A percentile compares a stretch with the other conserved stretches of the same genome.
phyloP scores from a whole-genome alignment of 768 basidiomycete genomes.

The Boletus subparvulus region DNA sequence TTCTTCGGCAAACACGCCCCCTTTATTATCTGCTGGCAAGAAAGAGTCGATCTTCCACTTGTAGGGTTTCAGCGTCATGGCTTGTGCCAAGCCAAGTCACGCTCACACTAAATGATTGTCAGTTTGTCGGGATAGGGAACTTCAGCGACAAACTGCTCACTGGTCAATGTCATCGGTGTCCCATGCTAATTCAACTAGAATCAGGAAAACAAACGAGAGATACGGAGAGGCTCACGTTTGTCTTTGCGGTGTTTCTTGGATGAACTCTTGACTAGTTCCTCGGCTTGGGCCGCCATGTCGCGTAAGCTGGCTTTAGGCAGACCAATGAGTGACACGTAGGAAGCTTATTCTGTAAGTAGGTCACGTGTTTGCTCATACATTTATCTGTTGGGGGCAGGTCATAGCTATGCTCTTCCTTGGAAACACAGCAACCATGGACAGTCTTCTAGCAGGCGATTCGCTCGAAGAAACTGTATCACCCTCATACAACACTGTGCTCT shows the following conservation, averaged over 20 bases:
- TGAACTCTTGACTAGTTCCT: constrained; percentile 59
- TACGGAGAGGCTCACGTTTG: constrained; percentile 66
- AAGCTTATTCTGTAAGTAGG: background rate
- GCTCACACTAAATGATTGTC: constrained; percentile 43
- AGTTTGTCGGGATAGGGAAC: constrained; percentile 1
- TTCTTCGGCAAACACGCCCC: constrained; percentile 87
- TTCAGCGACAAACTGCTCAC: constrained; percentile 50
- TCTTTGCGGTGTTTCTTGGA: constrained; percentile 92
- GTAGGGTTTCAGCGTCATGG: constrained; percentile 12
- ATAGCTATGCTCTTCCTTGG: background rate
- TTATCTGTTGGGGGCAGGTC: background rate
- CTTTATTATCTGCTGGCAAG: constrained; percentile 69
- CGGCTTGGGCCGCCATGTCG: constrained; percentile 26
- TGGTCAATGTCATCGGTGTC: constrained; percentile 99
- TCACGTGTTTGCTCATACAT: constrained; percentile 18
- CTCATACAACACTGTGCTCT: constrained; percentile 54
- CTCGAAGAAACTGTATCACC: constrained; percentile 36
- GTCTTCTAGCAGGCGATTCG: constrained; percentile 36
- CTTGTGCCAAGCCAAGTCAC: background rate
- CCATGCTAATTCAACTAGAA: constrained; percentile 66
- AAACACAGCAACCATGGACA: constrained; percentile 45
- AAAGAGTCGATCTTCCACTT: constrained; percentile 93
- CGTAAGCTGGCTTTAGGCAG: no score
- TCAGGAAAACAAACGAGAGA: constrained; percentile 6
- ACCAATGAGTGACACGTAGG: background rate